Evolutionary conservation across 140 eudicot species (phyloP), one percentile per base, ranked within the genome.

Genomic region (Bidens hawaiensis): DNA sequence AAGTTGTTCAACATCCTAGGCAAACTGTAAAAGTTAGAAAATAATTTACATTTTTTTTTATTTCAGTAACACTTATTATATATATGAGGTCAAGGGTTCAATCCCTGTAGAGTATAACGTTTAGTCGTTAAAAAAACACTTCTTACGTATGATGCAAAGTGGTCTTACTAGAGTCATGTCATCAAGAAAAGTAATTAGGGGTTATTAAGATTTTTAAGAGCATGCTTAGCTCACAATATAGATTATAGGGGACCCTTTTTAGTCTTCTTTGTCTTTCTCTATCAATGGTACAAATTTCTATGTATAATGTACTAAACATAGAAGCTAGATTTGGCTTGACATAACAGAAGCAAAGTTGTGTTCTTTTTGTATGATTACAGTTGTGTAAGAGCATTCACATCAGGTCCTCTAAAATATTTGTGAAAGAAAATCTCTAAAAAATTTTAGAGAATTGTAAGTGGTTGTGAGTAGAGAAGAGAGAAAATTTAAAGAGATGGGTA

Each of bases 161-260:
- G 21, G 40, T 48, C 36, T 57, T 66, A 52, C 46, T 65, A 49
- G 73, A 65, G 63, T 60, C 67, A 51, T 66, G 43, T 36, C 42
- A 67, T 50, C 14, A 49, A 67, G 17, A 67, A 66, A 76, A 65
- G 59, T 41, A 42, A 28, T 28, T 2, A 28, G 23, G 64, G 64
- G 57, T 33, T 1, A 49, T 65, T 52, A 24, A 38, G 45, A 10
- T 38, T 38, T 5, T 13, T 34, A 6, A 53, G 60, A 40, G 61
- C 19, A 45, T 45, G 65, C 61, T 47, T 46, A 65, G 15, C 30
- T 57, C 67, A 64, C 49, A 55, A 31, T 34, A 34, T 34, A 34
- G 41, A 34, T 34, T 1, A 34, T 34, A 34, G 1, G 41, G 31
- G 34, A 22, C 22, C 9, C 47, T 13, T 55, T 26, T 43, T 40